Percentiles rank a stretch among this genome's conserved stretches.
Evolutionary conservation across 805 yeast species (phyloP).

Genomic region (Metschnikowia hibisci): DNA sequence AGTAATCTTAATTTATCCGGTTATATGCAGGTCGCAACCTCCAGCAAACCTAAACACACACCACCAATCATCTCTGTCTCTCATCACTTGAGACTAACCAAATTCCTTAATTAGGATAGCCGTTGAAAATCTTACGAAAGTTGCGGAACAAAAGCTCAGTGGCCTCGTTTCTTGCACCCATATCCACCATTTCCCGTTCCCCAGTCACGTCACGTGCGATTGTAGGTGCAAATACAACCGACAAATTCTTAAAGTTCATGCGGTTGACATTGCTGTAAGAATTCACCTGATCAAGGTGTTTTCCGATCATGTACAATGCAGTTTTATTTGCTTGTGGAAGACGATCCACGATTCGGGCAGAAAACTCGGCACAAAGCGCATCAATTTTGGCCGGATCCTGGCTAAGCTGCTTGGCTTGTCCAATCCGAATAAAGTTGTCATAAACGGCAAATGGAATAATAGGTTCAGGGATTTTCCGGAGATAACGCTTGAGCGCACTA

Average conservation of each 20-base stretch:
- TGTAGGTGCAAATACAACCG: slow-evolving; percentile 95
- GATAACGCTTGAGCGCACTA: slow-evolving; percentile 79
- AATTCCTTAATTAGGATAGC: background rate
- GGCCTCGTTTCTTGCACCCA: slow-evolving; percentile 72
- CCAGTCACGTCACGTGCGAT: slow-evolving; percentile 75
- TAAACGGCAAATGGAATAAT: slow-evolving; percentile 69
- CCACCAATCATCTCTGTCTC: too few species aligned
- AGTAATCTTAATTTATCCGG: too few species aligned
- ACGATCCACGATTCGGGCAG: slow-evolving; percentile 37
- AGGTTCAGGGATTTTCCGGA: slow-evolving; percentile 82
- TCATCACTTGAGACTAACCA: too few species aligned
- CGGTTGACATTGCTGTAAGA: slow-evolving; percentile 54
- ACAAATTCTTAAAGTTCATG: slow-evolving; percentile 79
- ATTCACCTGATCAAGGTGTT: slow-evolving; percentile 63
- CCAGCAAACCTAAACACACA: too few species aligned
- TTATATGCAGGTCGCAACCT: too few species aligned
- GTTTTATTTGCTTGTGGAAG: slow-evolving; percentile 68
- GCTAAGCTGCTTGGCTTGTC: slow-evolving; percentile 13
- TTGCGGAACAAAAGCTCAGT: slow-evolving; percentile 67
- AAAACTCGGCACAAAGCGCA: slow-evolving; percentile 40
- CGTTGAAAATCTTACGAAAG: slow-evolving; percentile 35
- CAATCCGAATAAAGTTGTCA: slow-evolving; percentile 57
- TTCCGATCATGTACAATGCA: slow-evolving; percentile 52
- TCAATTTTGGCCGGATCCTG: background rate
- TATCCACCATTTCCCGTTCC: slow-evolving; percentile 78